Base-by-base conservation (phyloP, 495 filamentous ascomycete species). In the Aspergillus nidulans region DNA sequence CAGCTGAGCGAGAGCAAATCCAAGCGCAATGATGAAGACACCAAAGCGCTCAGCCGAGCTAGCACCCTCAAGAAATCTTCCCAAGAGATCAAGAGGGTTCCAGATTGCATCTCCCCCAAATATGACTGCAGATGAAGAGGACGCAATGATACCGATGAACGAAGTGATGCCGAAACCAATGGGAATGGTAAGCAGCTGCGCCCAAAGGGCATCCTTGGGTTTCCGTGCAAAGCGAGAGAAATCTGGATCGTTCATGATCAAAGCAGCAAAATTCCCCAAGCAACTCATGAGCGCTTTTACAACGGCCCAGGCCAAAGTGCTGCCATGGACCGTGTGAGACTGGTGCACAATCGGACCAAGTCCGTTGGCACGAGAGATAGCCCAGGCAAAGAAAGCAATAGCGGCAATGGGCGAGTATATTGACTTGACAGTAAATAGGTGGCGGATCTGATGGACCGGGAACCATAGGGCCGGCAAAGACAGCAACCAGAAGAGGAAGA, bases 141-240 rank as follows among this genome's bases (percentile, higher is more conserved):
- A 92, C 24, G 92, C 91, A 56, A 96, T 89, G 63, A 97, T 96
- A 53, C 92, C 91, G 61, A 96, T 92, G 68, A 96, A 91, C 7
- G 88, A 92, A 15, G 92, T 96, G 45, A 96, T 65, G 3, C 88
- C 92, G 58, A 97, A 96, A 19, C 89, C 88, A 52, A 86, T 68
- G 4, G 91, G 92, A 55, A 96, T 95, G 5, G 91, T 88, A 59
- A 96, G 73, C 4, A 96, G 71, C 67, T 97, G 92, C 12, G 91
- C 86, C 89, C 89, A 95, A n/a, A 95, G 55, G 0, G 90, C 89
- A 69, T 95, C 91, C 26, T 77, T 78, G 16, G 91, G 91, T 55
- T 86, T 92, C 19, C 71, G 71, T 2, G 92, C 88, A 64, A 95
- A 97, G 64, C 92, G 87, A 32, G 90, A 74, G 63, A 96, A 97